A percentile compares a stretch with the other conserved stretches of the same genome.
Evolutionary conservation across 2,329 filamentous ascomycete species (phyloP).

Genomic region (Hypoxylon sp.): DNA sequence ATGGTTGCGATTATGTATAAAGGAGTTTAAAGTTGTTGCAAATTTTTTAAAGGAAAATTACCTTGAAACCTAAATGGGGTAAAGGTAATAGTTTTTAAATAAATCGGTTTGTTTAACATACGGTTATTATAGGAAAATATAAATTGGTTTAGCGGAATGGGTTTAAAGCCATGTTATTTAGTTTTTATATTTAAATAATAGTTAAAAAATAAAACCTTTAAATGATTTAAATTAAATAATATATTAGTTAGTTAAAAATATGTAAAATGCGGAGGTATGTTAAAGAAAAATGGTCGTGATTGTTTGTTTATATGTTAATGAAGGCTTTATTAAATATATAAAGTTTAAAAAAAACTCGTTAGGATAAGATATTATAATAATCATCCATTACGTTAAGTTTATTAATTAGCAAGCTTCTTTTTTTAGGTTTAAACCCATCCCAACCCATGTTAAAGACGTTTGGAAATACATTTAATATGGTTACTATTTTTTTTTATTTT

Average conservation of each 20-base stretch:
- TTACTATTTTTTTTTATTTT: not conserved
- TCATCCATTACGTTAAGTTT: not conserved
- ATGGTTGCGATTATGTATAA: not conserved
- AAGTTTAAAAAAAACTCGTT: not conserved
- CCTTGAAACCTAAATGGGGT: not conserved
- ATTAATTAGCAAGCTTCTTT: not conserved
- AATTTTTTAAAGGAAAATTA: not conserved
- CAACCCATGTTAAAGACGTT: slow-evolving; percentile 1
- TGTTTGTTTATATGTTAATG: not conserved
- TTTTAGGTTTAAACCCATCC: slow-evolving; percentile 5
- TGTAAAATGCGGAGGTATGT: not conserved
- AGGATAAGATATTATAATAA: slow-evolving; percentile 4
- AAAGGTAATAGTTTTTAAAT: no score
- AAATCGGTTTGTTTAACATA: not conserved
- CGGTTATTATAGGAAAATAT: not conserved
- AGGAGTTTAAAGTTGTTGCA: not conserved
- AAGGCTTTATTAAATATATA: slow-evolving; percentile 4
- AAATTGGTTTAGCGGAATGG: not conserved
- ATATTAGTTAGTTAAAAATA: not conserved
- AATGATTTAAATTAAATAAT: not conserved
- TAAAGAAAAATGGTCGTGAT: not conserved
- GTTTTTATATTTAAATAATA: not conserved
- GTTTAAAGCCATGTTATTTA: not conserved
- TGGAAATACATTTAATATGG: slow-evolving; percentile 3
- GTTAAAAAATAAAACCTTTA: slow-evolving; percentile 1